phyloP scores from a whole-genome alignment of 768 basidiomycete species.

The Amanita muscaria region DNA sequence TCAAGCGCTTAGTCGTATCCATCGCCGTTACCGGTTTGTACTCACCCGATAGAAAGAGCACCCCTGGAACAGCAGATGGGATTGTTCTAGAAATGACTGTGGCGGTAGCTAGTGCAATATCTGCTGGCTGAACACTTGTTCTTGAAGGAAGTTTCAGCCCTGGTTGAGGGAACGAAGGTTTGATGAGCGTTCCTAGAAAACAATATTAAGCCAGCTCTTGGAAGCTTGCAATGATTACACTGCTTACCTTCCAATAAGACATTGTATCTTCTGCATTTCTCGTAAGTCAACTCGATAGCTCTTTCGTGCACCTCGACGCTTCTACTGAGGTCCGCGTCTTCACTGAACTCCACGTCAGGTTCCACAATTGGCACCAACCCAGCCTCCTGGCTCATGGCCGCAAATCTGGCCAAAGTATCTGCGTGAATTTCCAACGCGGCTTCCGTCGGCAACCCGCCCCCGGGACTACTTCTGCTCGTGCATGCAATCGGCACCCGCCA shows the following conservation, averaged over 20 bases:
- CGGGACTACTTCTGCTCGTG: constrained; percentile 20
- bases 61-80: constrained; percentile 37
- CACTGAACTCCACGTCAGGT: constrained; percentile 43
- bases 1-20: neutral
- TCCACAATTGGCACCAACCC: constrained; percentile 46
- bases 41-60: constrained; percentile 42
- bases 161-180: constrained; percentile 44
- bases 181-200: constrained; percentile 36
- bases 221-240: neutral
- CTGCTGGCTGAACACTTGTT: constrained; percentile 25
- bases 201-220: no score
- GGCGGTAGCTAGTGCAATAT: constrained; percentile 38
- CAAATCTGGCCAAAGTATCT: constrained; percentile 38
- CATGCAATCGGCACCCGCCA: constrained; percentile 44
- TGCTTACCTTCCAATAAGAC: constrained; percentile 40
- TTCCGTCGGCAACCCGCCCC: constrained; percentile 27
- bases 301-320: constrained; percentile 39
- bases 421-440: constrained; percentile 36
- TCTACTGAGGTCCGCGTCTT: constrained; percentile 35
- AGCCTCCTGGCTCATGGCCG: constrained; percentile 42
- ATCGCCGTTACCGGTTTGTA: neutral
- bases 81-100: constrained; percentile 37
- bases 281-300: constrained; percentile 37
- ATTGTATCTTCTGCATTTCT: constrained; percentile 33
- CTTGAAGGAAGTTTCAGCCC: constrained; percentile 34